Conservation (phyloP, 2,329 filamentous ascomycete genomes). For the Colletotrichum sp. region DNA sequence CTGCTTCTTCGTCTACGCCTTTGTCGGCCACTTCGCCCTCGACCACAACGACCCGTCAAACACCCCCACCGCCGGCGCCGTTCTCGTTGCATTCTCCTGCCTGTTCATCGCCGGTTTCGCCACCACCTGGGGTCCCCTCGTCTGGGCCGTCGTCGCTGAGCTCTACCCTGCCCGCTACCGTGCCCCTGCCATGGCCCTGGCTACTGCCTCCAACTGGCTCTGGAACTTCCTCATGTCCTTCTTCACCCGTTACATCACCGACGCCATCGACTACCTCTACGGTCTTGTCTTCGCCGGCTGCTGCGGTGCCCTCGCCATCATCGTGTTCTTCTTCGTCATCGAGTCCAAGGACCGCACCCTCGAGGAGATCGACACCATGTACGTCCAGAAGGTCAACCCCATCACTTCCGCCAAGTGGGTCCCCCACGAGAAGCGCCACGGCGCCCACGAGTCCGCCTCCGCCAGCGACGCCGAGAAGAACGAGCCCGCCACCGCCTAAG, state of each 20-base stretch:
- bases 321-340: constrained; percentile 79
- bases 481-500: neutral
- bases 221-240: constrained; percentile 67
- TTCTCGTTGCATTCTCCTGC: constrained; percentile 72
- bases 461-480: constrained; percentile 12
- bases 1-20: constrained; percentile 55
- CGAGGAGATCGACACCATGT: constrained; percentile 82
- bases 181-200: constrained; percentile 58
- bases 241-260: constrained; percentile 73
- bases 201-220: constrained; percentile 65
- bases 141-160: constrained; percentile 70
- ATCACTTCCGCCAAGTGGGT: constrained; percentile 47
- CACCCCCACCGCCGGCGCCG: constrained; percentile 56
- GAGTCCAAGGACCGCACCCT: constrained; percentile 75
- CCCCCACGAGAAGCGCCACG: constrained; percentile 28
- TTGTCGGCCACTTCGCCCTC: constrained; percentile 52
- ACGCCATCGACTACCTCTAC: constrained; percentile 71
- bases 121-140: constrained; percentile 73
- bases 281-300: constrained; percentile 76
- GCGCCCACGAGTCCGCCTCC: constrained; percentile 16
- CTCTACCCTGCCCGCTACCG: constrained; percentile 66
- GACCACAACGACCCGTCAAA: constrained; percentile 45
- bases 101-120: constrained; percentile 72
- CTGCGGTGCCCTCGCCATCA: constrained; percentile 63
- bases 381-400: constrained; percentile 57